phyloP scores from a whole-genome alignment of 352 stramenopile species.

The Pythium plurisporium region DNA sequence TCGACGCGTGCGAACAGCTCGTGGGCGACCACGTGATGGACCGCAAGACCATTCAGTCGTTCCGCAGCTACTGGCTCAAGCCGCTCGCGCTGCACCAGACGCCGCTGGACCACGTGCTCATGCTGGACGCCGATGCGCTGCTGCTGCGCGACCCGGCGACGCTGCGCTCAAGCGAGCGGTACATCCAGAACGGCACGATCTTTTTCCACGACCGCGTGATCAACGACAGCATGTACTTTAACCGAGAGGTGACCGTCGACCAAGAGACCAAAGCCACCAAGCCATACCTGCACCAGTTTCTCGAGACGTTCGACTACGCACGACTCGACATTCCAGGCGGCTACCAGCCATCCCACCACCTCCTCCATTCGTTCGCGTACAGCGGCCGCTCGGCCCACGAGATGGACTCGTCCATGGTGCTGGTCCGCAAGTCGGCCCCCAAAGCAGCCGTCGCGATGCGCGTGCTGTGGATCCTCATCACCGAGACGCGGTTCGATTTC shows the following conservation, averaged over 20 bases:
- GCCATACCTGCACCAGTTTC: slow-evolving; percentile 28
- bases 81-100: slow-evolving; percentile 24
- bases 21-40: slow-evolving; percentile 13
- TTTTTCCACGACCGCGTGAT: slow-evolving; percentile 48
- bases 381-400: slow-evolving; percentile 37
- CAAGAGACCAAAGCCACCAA: slow-evolving; percentile 14
- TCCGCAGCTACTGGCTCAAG: slow-evolving; percentile 26
- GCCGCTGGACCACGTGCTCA: slow-evolving; percentile 9
- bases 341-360: slow-evolving; percentile 29
- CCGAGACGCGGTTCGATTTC: slow-evolving; percentile 54
- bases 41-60: slow-evolving; percentile 10
- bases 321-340: slow-evolving; percentile 27
- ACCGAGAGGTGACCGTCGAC: slow-evolving; percentile 17
- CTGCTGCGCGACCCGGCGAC: slow-evolving; percentile 15
- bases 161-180: slow-evolving; percentile 19
- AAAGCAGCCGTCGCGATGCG: slow-evolving; percentile 21
- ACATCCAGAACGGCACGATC: slow-evolving; percentile 31
- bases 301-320: slow-evolving; percentile 46
- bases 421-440: slow-evolving; percentile 17
- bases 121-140: slow-evolving; percentile 23
- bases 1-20: slow-evolving; percentile 54
- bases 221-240: slow-evolving; percentile 34
- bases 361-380: slow-evolving; percentile 38
- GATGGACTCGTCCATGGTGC: slow-evolving; percentile 57
- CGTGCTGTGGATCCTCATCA: slow-evolving; percentile 68